phyloP scores from a whole-genome alignment of 2,329 filamentous ascomycete genomes.

The Penicillium sclerotigenum region DNA sequence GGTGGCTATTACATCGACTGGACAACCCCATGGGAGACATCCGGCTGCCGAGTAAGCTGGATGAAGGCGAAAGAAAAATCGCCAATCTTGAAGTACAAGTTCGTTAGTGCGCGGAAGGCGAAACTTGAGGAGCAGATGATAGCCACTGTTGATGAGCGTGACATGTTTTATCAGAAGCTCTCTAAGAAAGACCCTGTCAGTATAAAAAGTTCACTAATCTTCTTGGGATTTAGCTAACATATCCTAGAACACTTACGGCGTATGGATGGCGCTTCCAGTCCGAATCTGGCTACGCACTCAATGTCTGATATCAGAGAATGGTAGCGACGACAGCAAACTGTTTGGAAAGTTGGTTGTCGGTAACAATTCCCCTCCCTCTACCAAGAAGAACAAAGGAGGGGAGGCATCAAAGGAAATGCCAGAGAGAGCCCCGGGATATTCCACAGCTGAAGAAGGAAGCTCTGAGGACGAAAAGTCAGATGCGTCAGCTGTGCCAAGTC shows the following conservation, averaged over 20 bases:
- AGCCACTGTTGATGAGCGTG: neutral
- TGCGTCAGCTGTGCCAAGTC: neutral
- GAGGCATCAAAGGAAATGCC: neutral
- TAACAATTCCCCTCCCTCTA: neutral
- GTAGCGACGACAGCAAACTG: neutral
- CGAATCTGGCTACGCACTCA: constrained; percentile 3
- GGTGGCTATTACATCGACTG: neutral
- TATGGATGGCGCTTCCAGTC: constrained; percentile 2
- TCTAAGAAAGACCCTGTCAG: neutral
- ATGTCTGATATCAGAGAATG: neutral
- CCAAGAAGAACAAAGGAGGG: constrained; percentile 1
- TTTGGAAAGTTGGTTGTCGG: neutral
- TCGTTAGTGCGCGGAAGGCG: neutral
- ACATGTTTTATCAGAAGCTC: neutral
- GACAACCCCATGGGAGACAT: neutral
- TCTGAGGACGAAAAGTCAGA: neutral
- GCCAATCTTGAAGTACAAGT: neutral
- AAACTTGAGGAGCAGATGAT: neutral
- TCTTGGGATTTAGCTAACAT: neutral
- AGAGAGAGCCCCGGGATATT: neutral
- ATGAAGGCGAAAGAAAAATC: neutral
- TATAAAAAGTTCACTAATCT: neutral
- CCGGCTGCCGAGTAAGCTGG: constrained; percentile 1
- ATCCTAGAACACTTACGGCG: neutral
- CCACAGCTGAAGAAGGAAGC: neutral